A percentile compares a stretch with the other conserved stretches of the same genome.
Evolutionary conservation across 2,329 filamentous ascomycete genomes (phyloP).

Genomic region (Aschersonia sp.): DNA sequence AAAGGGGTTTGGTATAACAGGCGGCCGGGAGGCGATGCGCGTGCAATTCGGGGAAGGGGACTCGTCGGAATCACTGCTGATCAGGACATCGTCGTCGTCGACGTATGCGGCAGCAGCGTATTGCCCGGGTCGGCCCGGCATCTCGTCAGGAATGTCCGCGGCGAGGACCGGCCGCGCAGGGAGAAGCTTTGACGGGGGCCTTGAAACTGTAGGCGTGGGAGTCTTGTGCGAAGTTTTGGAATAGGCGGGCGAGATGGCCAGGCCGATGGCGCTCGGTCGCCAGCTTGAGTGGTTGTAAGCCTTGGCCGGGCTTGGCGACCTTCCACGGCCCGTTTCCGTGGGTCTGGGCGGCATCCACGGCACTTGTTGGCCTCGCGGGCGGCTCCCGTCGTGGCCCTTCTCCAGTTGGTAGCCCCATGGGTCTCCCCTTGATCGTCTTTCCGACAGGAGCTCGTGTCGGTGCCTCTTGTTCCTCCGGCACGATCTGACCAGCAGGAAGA

Average conservation of each 20-base stretch:
- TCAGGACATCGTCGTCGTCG: no score
- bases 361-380: conserved; percentile 14
- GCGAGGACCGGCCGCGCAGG: conserved; percentile 30
- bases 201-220: conserved; percentile 5
- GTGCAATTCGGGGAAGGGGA: conserved; percentile 5
- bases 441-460: conserved; percentile 6
- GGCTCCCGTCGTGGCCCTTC: conserved; percentile 8
- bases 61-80: background rate
- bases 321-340: background rate
- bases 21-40: conserved; percentile 7
- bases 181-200: conserved; percentile 27
- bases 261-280: conserved; percentile 24
- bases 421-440: conserved; percentile 12
- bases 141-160: background rate
- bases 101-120: no score
- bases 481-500: conserved; percentile 28
- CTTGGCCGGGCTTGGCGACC: background rate
- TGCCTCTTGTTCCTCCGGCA: conserved; percentile 21
- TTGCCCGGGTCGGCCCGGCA: no score
- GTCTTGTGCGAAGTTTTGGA: conserved; percentile 10
- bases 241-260: conserved; percentile 25
- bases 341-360: background rate
- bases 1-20: conserved; percentile 13
- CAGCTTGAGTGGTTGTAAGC: conserved; percentile 15
- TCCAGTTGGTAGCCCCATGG: conserved; percentile 20